phyloP scores from a whole-genome alignment of 352 stramenopile species.

The Pelagophyceae sp. region DNA sequence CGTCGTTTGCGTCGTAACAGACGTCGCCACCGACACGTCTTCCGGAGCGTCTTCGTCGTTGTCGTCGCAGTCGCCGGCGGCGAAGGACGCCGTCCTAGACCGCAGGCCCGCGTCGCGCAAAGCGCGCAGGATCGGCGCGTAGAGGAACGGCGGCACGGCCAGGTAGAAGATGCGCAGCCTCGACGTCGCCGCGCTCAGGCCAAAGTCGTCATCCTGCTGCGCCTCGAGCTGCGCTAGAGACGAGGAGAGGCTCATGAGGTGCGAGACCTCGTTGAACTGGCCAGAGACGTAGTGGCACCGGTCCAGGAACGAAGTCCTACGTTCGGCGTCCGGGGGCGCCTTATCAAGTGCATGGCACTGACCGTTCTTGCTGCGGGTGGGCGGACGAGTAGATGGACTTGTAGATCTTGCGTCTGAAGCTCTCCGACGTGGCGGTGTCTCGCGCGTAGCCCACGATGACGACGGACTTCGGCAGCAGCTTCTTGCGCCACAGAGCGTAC shows the following conservation, averaged over 20 bases:
- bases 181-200: background rate
- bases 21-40: slow-evolving; percentile 72
- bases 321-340: slow-evolving; percentile 41
- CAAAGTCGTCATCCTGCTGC: background rate
- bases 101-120: background rate
- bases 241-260: background rate
- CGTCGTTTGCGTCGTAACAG: slow-evolving; percentile 76
- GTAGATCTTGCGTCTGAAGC: slow-evolving; percentile 49
- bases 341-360: background rate
- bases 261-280: background rate
- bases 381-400: slow-evolving; percentile 43
- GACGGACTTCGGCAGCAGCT: slow-evolving; percentile 45
- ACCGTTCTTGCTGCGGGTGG: background rate
- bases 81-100: slow-evolving; percentile 91
- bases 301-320: slow-evolving; percentile 35
- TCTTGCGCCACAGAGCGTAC: slow-evolving; percentile 42
- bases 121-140: background rate
- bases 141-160: slow-evolving; percentile 15
- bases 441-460: slow-evolving; percentile 57
- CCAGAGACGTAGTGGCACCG: slow-evolving; percentile 27
- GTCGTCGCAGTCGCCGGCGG: background rate
- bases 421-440: slow-evolving; percentile 36
- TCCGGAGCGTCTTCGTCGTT: slow-evolving; percentile 79
- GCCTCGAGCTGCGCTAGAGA: background rate
- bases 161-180: slow-evolving; percentile 13